Base-by-base conservation (phyloP, 257 asterid genomes). In the Capsicum baccatum region DNA sequence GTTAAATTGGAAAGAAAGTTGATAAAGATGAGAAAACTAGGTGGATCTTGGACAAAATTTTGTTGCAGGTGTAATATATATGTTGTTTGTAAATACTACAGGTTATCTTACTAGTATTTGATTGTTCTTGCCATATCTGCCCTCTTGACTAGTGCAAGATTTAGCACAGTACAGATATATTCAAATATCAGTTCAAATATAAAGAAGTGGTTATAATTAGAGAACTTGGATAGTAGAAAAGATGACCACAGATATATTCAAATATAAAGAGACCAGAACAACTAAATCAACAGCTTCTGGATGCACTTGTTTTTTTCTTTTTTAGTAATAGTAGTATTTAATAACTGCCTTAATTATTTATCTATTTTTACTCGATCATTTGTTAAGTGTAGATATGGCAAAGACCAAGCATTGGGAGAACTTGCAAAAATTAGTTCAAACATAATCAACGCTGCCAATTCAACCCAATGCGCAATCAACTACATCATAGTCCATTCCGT, bases 1-100 rank as follows among this genome's bases (percentile, higher is more conserved):
- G 89, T 89, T 97, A 97, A 98, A 97, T 95, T 64, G 96, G 92
- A 97, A 26, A 26, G 33, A 1, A 91, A 87, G 96, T 85, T 79
- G 99, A 95, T 82, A 86, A 87, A 83, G 92, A 92, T 82, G 85
- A 92, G 83, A 90, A 26, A 88, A 54, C 44, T 80, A 19, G 17
- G 54, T 16, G 33, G 12, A 59, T 73, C 21, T 68, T 15, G 62
- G 3, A 79, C 37, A 37, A 83, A 79, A 12, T 85, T 87, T 86
- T 81, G 85, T 67, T 88, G 89, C 79, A 57, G 63, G 50, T 44
- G 79, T 39, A 63, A 60, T 70, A 55, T 81, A 42, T 26, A 26
- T 26, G 33, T 26, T 26, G 33, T 26, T 26, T 26, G 33, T 26
- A 26, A 26, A 26, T 26, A 84, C 35, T 84, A 81, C 50, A 68